Percentiles rank a stretch among this genome's conserved stretches.
These are phyloP conservation scores for Pyricularia grisea DNA, from an alignment of 2,329 filamentous ascomycete species.

Conservation along the genomic window DNA sequence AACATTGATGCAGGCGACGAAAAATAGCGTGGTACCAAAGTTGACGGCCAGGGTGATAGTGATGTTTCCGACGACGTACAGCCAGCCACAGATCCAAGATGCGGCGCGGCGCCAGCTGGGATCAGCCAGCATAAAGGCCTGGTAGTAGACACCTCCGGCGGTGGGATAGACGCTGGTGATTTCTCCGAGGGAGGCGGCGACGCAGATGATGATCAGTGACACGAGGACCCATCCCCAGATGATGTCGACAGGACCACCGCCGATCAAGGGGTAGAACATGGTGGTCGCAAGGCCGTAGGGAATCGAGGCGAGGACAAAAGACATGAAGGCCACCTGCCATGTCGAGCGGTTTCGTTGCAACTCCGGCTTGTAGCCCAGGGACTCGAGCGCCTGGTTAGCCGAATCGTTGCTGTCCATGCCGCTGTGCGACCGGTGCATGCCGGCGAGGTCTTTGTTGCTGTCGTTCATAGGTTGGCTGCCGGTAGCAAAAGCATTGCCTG, in stretches of 20 bases:
- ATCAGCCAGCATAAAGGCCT: slow-evolving; percentile 65
- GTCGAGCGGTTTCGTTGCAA: slow-evolving; percentile 49
- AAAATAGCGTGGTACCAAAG: slow-evolving; percentile 64
- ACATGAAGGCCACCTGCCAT: slow-evolving; percentile 51
- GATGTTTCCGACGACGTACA: slow-evolving; percentile 70
- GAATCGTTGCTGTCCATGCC: not conserved
- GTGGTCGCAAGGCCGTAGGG: slow-evolving; percentile 67
- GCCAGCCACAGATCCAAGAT: slow-evolving; percentile 67
- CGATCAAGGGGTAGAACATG: slow-evolving; percentile 55
- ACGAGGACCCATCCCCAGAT: slow-evolving; percentile 66
- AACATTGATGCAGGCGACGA: slow-evolving; percentile 46
- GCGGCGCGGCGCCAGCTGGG: slow-evolving; percentile 50
- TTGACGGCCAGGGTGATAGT: slow-evolving; percentile 78
- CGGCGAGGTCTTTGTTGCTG: not conserved
- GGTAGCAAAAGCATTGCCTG: not conserved
- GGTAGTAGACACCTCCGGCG: slow-evolving; percentile 71
- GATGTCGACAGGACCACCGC: slow-evolving; percentile 58
- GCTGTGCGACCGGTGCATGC: not conserved
- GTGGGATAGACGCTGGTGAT: slow-evolving; percentile 70
- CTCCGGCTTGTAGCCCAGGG: slow-evolving; percentile 48
- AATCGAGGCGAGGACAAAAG: slow-evolving; percentile 52
- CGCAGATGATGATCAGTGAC: slow-evolving; percentile 60
- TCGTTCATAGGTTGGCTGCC: not conserved
- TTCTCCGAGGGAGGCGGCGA: slow-evolving; percentile 62
- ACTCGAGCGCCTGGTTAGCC: slow-evolving; percentile 5